Conservation (phyloP, 176 grass and related monocot species). For the Triticum dicoccoides region DNA sequence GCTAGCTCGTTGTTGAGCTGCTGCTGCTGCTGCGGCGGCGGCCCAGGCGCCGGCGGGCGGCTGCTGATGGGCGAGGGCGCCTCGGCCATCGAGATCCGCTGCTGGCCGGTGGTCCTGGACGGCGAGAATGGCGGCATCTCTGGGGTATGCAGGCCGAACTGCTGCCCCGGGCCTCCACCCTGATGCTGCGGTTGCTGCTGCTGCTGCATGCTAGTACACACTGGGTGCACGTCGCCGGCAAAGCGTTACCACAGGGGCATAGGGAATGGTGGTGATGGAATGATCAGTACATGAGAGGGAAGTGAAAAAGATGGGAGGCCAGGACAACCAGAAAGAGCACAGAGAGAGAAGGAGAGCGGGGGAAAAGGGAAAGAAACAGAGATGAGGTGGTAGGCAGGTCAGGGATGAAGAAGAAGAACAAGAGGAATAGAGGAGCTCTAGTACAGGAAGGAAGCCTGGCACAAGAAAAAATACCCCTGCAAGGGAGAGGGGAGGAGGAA, state of each 20-base stretch:
- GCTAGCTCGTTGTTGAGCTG: constrained; percentile 63
- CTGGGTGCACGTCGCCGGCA: background rate
- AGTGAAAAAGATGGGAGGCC: constrained; percentile 57
- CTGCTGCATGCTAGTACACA: constrained; percentile 53
- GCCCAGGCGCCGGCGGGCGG: constrained; percentile 45
- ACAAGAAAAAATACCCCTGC: constrained; percentile 34
- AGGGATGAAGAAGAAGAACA: constrained; percentile 12
- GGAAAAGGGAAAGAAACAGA: constrained; percentile 8
- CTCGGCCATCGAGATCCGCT: constrained; percentile 52
- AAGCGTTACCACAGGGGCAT: constrained; percentile 47
- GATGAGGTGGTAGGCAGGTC: background rate
- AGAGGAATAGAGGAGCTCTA: constrained; percentile 24
- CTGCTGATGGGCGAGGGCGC: constrained; percentile 88
- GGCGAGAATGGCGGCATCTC: constrained; percentile 80
- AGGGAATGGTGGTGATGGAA: constrained; percentile 37
- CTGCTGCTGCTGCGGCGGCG: constrained; percentile 32
- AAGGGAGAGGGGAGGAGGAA: background rate
- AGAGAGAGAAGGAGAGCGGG: constrained; percentile 16
- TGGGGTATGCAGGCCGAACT: constrained; percentile 37
- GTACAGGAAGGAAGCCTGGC: constrained; percentile 49
- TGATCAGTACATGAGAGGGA: constrained; percentile 52
- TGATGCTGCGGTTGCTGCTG: constrained; percentile 16
- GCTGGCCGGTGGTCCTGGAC: background rate
- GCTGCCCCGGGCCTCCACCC: constrained; percentile 25
- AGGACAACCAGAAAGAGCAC: constrained; percentile 58